Conservation (phyloP, 352 stramenopile genomes). For the Pythium brassicae region DNA sequence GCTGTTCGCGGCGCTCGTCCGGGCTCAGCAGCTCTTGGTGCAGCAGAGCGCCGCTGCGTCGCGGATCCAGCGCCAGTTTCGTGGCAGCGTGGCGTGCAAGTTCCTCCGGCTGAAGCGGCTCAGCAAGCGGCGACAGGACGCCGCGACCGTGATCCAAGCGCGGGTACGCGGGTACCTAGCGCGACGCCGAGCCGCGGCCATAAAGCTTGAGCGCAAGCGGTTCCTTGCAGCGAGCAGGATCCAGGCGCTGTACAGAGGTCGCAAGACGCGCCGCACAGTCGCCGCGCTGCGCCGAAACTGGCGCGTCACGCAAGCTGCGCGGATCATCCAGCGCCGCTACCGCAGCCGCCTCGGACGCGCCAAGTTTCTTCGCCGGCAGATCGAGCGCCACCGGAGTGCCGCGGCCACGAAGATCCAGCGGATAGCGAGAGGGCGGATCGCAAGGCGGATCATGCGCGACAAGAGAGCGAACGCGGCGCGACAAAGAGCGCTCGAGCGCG, state of each 20-base stretch:
- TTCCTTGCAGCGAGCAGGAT: constrained; percentile 44
- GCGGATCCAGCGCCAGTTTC: constrained; percentile 62
- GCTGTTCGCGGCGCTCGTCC: constrained; percentile 40
- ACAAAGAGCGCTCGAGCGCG: constrained; percentile 27
- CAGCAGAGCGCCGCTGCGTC: constrained; percentile 33
- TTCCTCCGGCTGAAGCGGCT: constrained; percentile 59
- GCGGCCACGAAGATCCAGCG: constrained; percentile 56
- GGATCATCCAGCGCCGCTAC: constrained; percentile 66
- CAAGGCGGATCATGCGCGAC: constrained; percentile 23
- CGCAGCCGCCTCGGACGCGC: constrained; percentile 60
- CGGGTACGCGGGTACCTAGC: constrained; percentile 36
- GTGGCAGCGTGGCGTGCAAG: constrained; percentile 48
- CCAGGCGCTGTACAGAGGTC: constrained; percentile 55
- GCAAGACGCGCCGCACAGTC: constrained; percentile 37
- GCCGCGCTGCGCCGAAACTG: constrained; percentile 15
- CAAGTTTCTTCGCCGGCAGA: constrained; percentile 49
- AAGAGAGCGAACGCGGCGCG: constrained; percentile 29
- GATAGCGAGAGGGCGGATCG: constrained; percentile 33
- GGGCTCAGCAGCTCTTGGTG: constrained; percentile 33
- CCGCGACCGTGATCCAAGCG: constrained; percentile 52
- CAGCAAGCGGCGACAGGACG: constrained; percentile 29
- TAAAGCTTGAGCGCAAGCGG: constrained; percentile 19
- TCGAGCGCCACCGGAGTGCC: constrained; percentile 42
- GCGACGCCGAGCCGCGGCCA: constrained; percentile 17
- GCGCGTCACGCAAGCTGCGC: constrained; percentile 35